Evolutionary conservation across 1,139 yeast species (phyloP).

Genomic region (Lodderomyces margitis): DNA sequence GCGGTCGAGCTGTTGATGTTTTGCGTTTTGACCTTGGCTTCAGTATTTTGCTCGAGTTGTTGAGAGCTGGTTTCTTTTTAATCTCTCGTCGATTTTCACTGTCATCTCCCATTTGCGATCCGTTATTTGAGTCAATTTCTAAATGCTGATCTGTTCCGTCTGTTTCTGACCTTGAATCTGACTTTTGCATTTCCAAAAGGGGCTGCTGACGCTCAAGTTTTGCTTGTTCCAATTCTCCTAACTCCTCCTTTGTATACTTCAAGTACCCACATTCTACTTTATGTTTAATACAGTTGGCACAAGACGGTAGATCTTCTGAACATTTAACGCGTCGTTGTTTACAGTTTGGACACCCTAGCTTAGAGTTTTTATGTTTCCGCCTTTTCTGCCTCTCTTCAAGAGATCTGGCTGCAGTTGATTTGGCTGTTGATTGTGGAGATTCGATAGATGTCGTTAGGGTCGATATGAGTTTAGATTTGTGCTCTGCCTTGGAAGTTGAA

Average conservation of each 20-base stretch:
- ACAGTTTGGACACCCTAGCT: conserved; percentile 45
- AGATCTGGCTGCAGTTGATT: neutral
- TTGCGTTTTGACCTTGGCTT: neutral
- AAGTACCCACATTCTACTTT: conserved; percentile 42
- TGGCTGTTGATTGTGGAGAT: neutral
- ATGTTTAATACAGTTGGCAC: conserved; percentile 43
- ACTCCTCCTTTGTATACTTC: conserved; percentile 33
- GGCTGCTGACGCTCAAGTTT: conserved; percentile 14
- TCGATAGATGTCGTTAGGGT: neutral
- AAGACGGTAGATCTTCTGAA: conserved; percentile 41
- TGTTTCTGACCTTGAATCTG: conserved; percentile 5
- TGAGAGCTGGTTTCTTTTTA: neutral
- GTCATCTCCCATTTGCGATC: neutral
- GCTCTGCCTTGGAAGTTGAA: neutral
- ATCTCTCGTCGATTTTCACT: neutral
- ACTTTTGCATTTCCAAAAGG: conserved; percentile 5
- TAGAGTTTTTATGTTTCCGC: conserved; percentile 33
- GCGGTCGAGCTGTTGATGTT: neutral
- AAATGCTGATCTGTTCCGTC: neutral
- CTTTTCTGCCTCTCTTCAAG: conserved; percentile 17
- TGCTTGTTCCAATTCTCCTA: conserved; percentile 28
- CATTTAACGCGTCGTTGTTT: conserved; percentile 46
- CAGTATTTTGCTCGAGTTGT: neutral
- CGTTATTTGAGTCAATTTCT: neutral
- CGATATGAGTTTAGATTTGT: neutral